phyloP scores from a whole-genome alignment of 768 basidiomycete species.

The Lepiota venenata region DNA sequence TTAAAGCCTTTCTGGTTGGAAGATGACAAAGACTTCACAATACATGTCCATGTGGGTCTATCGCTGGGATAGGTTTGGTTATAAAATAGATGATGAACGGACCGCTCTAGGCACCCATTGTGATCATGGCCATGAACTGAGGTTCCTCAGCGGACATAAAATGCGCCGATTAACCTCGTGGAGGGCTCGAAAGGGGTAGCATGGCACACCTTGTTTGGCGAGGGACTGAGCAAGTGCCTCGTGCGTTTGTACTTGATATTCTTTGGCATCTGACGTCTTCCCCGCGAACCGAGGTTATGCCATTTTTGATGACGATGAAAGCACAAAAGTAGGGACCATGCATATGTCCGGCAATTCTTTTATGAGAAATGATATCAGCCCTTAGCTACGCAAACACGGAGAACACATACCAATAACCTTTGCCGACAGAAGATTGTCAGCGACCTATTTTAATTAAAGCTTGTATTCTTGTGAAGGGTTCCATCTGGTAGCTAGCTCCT shows the following conservation, averaged over 20 bases:
- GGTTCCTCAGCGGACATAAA: background rate
- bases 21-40: background rate
- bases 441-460: background rate
- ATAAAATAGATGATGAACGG: background rate
- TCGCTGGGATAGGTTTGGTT: background rate
- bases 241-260: background rate
- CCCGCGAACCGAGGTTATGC: background rate
- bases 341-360: background rate
- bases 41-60: background rate
- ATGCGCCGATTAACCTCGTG: slow-evolving; percentile 1
- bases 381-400: background rate
- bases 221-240: background rate
- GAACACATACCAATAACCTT: background rate
- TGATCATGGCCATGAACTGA: slow-evolving; percentile 2
- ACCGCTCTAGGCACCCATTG: slow-evolving; percentile 1
- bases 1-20: background rate
- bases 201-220: background rate
- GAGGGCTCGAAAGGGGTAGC: background rate
- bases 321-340: background rate
- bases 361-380: background rate
- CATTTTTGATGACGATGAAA: background rate
- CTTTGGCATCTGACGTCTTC: background rate
- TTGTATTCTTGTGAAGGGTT: background rate
- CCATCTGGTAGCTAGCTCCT: background rate
- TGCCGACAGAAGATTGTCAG: background rate